A percentile compares a stretch with the other conserved stretches of the same genome.
These are phyloP conservation scores for Ceratopteris richardii DNA, from an alignment of 75 land plant genomes.

Conservation along the genomic window DNA sequence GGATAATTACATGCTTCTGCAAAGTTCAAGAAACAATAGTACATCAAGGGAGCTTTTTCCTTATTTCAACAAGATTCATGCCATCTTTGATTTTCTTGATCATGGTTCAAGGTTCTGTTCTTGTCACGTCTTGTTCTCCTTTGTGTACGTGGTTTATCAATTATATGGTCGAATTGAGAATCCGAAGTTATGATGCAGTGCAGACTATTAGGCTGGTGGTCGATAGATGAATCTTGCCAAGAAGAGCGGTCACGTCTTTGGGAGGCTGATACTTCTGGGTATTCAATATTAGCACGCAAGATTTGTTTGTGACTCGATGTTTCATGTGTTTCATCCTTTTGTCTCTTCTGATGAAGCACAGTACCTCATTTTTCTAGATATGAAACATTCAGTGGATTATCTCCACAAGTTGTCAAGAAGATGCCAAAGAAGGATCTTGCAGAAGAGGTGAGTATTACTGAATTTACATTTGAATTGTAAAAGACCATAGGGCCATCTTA, in stretches of 20 bases:
- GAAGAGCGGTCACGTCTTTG: slow-evolving; percentile 83
- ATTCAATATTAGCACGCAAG: too few relatives aligned
- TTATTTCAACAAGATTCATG: slow-evolving; percentile 38
- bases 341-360: too few relatives aligned
- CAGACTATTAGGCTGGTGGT: slow-evolving; percentile 98
- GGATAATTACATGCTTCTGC: slow-evolving; percentile 57
- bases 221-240: slow-evolving; percentile 88
- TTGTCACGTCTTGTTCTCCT: not conserved
- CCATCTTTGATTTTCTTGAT: slow-evolving; percentile 65
- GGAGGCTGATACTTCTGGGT: slow-evolving; percentile 58
- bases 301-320: too few relatives aligned
- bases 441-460: slow-evolving; percentile 48
- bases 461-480: not conserved
- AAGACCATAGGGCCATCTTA: not conserved
- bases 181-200: too few relatives aligned
- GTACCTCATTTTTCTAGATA: slow-evolving; percentile 46
- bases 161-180: too few relatives aligned
- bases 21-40: slow-evolving; percentile 26
- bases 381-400: slow-evolving; percentile 55
- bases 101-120: slow-evolving; percentile 80
- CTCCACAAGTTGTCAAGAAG: slow-evolving; percentile 88
- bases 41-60: slow-evolving; percentile 29
- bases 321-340: too few relatives aligned
- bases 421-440: slow-evolving; percentile 82
- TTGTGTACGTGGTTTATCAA: too few relatives aligned